These are phyloP conservation scores for Populus tremula DNA, from an alignment of 345 rosid genomes.

Conservation along the genomic window DNA sequence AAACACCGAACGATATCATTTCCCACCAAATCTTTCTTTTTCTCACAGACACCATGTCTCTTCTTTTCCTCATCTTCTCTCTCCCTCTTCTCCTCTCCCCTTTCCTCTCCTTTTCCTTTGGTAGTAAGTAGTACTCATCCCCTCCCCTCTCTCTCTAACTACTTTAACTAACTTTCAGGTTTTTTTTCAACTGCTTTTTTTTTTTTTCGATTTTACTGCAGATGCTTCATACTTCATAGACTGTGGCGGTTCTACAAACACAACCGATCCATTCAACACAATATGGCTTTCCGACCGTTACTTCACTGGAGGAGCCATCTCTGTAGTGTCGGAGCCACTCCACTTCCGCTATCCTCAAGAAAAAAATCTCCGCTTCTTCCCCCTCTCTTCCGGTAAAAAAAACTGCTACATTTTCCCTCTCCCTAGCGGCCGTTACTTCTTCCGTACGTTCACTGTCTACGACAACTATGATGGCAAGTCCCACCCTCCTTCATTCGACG, in stretches of 20 bases:
- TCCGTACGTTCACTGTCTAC: conserved; percentile 93
- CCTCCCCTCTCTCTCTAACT: background rate
- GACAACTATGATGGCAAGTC: conserved; percentile 93
- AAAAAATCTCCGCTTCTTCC: conserved; percentile 80
- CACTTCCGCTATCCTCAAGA: conserved; percentile 63
- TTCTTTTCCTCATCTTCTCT: background rate
- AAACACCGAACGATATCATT: background rate
- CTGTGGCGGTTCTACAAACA: conserved; percentile 61
- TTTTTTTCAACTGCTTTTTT: background rate
- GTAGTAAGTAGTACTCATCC: background rate
- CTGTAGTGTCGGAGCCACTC: conserved; percentile 87
- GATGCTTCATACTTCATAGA: conserved; percentile 70
- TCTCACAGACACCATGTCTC: background rate
- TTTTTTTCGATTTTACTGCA: conserved; percentile 18
- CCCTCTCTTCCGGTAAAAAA: conserved; percentile 87
- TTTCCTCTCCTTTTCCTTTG: conserved; percentile 7
- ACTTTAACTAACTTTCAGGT: background rate
- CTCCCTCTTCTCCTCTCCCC: conserved; percentile 1
- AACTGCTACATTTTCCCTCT: conserved; percentile 87
- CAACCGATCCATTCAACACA: conserved; percentile 61
- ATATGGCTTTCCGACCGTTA: conserved; percentile 81
- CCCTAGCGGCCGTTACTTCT: conserved; percentile 72
- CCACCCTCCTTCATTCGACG: conserved; percentile 81
- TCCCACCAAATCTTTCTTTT: background rate
- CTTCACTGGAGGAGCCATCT: conserved; percentile 68